A percentile compares a stretch with the other conserved stretches of the same genome.
phyloP scores from a whole-genome alignment of 2,329 filamentous ascomycete genomes.

The Neonectria magnoliae region DNA sequence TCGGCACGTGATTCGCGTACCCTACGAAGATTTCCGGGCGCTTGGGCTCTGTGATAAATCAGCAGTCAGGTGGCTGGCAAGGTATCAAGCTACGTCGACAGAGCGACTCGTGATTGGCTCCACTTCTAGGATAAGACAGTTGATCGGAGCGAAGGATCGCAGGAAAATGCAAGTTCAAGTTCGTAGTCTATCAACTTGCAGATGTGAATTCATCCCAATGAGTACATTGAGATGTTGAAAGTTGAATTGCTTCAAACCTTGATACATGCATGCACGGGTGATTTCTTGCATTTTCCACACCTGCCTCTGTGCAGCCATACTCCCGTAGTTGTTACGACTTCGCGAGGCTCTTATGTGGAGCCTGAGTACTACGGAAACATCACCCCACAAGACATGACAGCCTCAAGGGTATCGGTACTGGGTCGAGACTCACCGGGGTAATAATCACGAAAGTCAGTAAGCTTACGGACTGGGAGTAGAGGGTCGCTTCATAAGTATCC shows the following conservation, averaged over 20 bases:
- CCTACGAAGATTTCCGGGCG: neutral
- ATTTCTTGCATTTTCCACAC: neutral
- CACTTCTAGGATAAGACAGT: neutral
- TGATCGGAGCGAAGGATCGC: neutral
- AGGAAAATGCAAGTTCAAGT: neutral
- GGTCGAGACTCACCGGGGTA: neutral
- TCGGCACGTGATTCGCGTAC: constrained; percentile 47
- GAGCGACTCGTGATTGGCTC: neutral
- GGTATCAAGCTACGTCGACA: neutral
- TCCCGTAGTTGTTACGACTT: neutral
- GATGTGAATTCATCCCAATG: neutral
- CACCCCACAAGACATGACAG: neutral
- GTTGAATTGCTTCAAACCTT: neutral
- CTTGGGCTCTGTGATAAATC: neutral
- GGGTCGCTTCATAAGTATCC: neutral
- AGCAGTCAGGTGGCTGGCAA: neutral
- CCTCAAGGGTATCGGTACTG: neutral
- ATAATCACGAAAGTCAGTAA: neutral
- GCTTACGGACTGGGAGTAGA: neutral
- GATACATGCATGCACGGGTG: neutral
- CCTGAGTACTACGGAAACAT: too few relatives aligned
- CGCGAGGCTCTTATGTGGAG: too few relatives aligned
- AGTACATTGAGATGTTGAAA: neutral
- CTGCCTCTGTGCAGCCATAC: neutral
- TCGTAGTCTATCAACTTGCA: neutral